A percentile compares a stretch with the other conserved stretches of the same genome.
Conservation (phyloP, 805 yeast species). For the Naumovozyma castellii region DNA sequence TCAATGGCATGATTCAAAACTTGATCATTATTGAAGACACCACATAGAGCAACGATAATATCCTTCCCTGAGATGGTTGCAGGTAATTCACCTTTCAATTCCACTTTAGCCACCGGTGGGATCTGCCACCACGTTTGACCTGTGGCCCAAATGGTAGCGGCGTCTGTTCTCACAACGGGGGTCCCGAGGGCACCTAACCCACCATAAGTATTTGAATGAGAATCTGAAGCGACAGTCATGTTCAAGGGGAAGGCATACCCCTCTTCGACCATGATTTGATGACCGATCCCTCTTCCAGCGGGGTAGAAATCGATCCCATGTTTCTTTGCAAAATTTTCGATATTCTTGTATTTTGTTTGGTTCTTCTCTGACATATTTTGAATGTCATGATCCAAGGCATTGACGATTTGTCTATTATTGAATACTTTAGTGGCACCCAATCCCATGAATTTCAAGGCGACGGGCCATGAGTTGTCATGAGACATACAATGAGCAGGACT, state of each 20-base stretch:
- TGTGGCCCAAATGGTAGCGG: conserved; percentile 99
- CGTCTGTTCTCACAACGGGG: conserved; percentile 96
- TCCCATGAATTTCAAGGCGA: conserved; percentile 91
- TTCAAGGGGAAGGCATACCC: conserved; percentile 96
- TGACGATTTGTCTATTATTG: conserved; percentile 85
- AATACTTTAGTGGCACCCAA: conserved; percentile 79
- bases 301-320: conserved; percentile 96
- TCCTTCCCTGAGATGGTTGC: conserved; percentile 92
- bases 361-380: conserved; percentile 88
- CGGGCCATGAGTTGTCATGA: conserved; percentile 99
- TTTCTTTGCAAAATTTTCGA: conserved; percentile 77
- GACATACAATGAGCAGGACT: conserved; percentile 98
- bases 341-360: conserved; percentile 76
- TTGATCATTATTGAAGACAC: conserved; percentile 83
- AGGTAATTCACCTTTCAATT: conserved; percentile 71
- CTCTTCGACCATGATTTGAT: conserved; percentile 97
- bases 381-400: conserved; percentile 95
- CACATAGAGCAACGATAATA: conserved; percentile 93
- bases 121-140: conserved; percentile 99
- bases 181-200: conserved; percentile 95
- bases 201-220: conserved; percentile 96
- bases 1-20: conserved; percentile 91
- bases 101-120: conserved; percentile 95
- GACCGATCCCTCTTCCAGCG: conserved; percentile 98
- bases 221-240: conserved; percentile 91